Conservation (phyloP, 352 stramenopile genomes). For the Globisporangium abappressorium region DNA sequence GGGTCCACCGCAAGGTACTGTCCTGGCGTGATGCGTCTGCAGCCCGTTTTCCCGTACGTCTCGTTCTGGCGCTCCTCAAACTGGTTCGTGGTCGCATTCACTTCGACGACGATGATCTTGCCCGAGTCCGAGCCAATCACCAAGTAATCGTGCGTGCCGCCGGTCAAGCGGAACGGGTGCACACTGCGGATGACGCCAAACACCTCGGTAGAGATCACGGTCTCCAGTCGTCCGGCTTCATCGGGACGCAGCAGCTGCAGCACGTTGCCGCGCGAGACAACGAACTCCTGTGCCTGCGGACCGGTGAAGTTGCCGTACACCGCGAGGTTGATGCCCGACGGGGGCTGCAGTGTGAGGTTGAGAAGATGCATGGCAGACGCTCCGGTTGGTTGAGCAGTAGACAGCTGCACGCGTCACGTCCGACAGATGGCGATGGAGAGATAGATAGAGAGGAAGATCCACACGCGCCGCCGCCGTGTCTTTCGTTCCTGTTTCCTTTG, state of each 20-base stretch:
- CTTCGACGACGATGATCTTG: slow-evolving; percentile 95
- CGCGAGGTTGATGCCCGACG: slow-evolving; percentile 74
- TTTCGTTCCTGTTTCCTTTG: slow-evolving; percentile 5
- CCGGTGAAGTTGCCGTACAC: slow-evolving; percentile 92
- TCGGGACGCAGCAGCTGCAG: slow-evolving; percentile 92
- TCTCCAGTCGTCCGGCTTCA: slow-evolving; percentile 66
- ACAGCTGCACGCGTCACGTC: background rate
- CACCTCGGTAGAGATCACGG: slow-evolving; percentile 79
- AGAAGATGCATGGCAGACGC: slow-evolving; percentile 71
- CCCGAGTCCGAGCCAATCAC: slow-evolving; percentile 96
- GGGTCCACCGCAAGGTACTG: slow-evolving; percentile 98
- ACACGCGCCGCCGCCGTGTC: background rate
- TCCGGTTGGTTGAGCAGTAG: background rate
- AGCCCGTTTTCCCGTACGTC: slow-evolving; percentile 96
- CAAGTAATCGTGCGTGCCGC: slow-evolving; percentile 93
- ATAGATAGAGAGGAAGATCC: slow-evolving; percentile 3
- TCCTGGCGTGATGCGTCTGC: slow-evolving; percentile 95
- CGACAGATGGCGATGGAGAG: background rate
- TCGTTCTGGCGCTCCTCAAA: slow-evolving; percentile 91
- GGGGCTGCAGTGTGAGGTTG: slow-evolving; percentile 86
- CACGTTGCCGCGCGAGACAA: slow-evolving; percentile 91
- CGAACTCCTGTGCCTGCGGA: slow-evolving; percentile 92
- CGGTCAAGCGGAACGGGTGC: slow-evolving; percentile 84
- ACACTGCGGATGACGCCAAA: slow-evolving; percentile 94
- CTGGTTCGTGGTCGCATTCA: slow-evolving; percentile 72